These are phyloP conservation scores for Phytophthora palmivora DNA, from an alignment of 352 stramenopile species.

Conservation along the genomic window DNA sequence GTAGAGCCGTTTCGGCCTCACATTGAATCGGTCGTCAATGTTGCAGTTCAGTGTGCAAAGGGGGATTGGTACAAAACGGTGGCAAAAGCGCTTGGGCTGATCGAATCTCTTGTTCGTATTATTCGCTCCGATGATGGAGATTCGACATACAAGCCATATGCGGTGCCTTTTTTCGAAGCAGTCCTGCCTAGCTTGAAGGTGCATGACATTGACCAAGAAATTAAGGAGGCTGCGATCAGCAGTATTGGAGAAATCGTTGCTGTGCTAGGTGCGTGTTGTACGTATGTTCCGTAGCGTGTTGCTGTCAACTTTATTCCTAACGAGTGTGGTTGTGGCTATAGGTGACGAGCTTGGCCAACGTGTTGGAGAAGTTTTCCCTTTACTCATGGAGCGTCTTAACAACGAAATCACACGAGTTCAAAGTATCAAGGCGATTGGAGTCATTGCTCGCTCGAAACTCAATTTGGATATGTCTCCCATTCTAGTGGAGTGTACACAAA, in stretches of 20 bases:
- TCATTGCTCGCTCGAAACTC: conserved; percentile 88
- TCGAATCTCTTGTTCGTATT: conserved; percentile 91
- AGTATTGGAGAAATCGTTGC: conserved; percentile 92
- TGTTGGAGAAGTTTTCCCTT: conserved; percentile 85
- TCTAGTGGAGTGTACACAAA: conserved; percentile 85
- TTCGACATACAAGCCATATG: conserved; percentile 57
- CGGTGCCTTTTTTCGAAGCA: conserved; percentile 90
- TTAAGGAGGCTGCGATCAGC: conserved; percentile 97
- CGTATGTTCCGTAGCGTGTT: too few relatives aligned
- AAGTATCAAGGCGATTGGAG: conserved; percentile 95
- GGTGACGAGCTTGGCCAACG: conserved; percentile 85
- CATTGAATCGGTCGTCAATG: conserved; percentile 81
- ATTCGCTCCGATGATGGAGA: conserved; percentile 61
- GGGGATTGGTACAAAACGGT: conserved; percentile 99
- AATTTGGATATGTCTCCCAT: conserved; percentile 93
- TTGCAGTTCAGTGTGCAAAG: conserved; percentile 90
- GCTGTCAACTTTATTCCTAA: conserved; percentile 12
- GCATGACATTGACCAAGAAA: conserved; percentile 98
- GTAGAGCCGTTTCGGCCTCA: conserved; percentile 80
- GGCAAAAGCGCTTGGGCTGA: conserved; percentile 93
- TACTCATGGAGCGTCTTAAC: conserved; percentile 96
- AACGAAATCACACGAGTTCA: conserved; percentile 98
- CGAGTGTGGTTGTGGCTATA: conserved; percentile 24
- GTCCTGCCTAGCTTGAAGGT: conserved; percentile 95
- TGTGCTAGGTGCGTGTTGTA: conserved; percentile 51